Evolutionary conservation across 179 eudicot genomes (phyloP), one percentile per base, ranked within the genome.

Genomic region (Beta lomatogona): DNA sequence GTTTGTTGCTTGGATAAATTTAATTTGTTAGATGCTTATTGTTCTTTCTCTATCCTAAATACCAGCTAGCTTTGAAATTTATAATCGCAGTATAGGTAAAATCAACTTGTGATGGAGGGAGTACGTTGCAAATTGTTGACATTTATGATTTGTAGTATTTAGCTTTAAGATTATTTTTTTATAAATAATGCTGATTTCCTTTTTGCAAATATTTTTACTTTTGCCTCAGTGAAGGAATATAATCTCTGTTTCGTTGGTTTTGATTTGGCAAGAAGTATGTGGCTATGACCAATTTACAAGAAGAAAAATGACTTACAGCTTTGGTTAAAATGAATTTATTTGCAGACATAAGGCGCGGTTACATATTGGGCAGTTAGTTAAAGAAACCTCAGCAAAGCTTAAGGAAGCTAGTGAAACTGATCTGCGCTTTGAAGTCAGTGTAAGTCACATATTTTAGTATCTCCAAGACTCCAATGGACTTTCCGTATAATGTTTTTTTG

Each of bases 391-490:
- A 46, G 92, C 88, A 53, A 93, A 91, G 87, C 97, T 94, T 65
- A 94, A 93, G 89, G 91, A 93, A 91, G 98, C 94, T 64, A 94
- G 96, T 82, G 96, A 94, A 67, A 84, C 87, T 6, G 97, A 94
- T 84, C 91, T 86, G 80, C 88, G 70, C 46, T 82, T 67, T 80
- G 92, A 93, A 82, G 93, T 93, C 86, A 88, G 89, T 71, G 98
- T 93, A 90, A 89, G 95, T 87, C 41, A 59, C 59, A 41, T 76
- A 44, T 45, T 16, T 19, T 55, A 16, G 50, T 52, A 21, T 64
- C 11, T 53, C 7, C 3, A 48, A 36, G 41, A 36, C 41, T 36
- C 41, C 4, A 53, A 5, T 52, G 45, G 28, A 6, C 36, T 75
- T 57, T 15, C 10, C 45, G 15, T 75, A 36, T 57, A 18, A 19